Evolutionary conservation across 169 alveolate species (phyloP), one percentile per base, ranked within the genome.

Genomic region (Theileria parva): DNA sequence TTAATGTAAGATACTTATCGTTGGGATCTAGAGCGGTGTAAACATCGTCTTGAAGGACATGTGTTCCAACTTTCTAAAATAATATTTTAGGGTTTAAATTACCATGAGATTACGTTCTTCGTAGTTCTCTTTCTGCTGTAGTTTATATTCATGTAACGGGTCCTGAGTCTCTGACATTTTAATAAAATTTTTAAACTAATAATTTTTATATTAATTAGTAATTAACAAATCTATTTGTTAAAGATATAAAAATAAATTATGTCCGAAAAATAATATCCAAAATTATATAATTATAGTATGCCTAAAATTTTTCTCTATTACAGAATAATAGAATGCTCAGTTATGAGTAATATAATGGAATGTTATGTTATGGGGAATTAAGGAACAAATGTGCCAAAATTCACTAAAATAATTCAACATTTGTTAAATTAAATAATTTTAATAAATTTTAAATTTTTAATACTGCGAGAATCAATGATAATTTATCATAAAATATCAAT

Each of bases 101-200:
- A 57, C 66, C 0, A 32, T 21, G n/a, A 21, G 27, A 57, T 57
- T 57, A 6, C 27, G 66, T 21, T n/a, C 27, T 12, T 32, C 51
- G 39, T 50, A 68, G 12, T 68, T 32, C n/a, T 68, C 77, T 59
- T 27, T 68, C n/a, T 68, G 77, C 17, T 68, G 77, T 68, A 37
- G 27, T 23, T 23, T 68, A 9, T 68, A 68, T 13, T 68, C 51
- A 44, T n/a, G 21, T 30, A 68, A 44, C 15, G 60, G 77, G 27
- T 44, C 77, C 21, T 68, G 28, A 30, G 15, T 13, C 1, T 68
- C 77, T 7, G 77, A 17, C 77, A 68, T 68, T 21, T 12, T 66
- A 66, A 66, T 13, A 23, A 66, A 66, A 23, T 66, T 28, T 4
- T 28, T 0, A 60, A 32, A 32, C 0, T 28, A 4, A 8, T 11